Percentiles rank a stretch among this genome's conserved stretches.
Evolutionary conservation across 2,329 filamentous ascomycete species (phyloP).

Genomic region (Dothiorella sarmentorum): DNA sequence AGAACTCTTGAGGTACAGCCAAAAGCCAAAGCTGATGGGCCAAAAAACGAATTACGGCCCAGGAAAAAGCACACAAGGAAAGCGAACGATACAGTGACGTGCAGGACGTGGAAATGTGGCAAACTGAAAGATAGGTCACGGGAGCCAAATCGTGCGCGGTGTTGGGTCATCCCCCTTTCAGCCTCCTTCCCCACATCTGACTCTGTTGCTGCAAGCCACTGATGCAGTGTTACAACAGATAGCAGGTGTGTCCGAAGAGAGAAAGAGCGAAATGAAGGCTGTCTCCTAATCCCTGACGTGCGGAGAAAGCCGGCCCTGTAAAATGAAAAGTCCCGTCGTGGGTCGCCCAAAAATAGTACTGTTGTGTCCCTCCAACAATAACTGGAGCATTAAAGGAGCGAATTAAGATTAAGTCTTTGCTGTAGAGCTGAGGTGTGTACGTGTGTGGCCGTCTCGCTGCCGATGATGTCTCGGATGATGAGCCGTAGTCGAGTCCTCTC

Average conservation of each 20-base stretch:
- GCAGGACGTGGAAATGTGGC: not conserved
- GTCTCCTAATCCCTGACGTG: not conserved
- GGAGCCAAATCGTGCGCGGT: not conserved
- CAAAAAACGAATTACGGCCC: not conserved
- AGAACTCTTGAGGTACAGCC: not conserved
- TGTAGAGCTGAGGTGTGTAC: slow-evolving; percentile 12
- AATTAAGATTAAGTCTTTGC: slow-evolving; percentile 14
- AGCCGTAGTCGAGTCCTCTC: slow-evolving; percentile 13
- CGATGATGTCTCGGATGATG: slow-evolving; percentile 13
- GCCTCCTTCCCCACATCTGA: not conserved
- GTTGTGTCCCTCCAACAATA: slow-evolving; percentile 1
- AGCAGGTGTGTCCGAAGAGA: slow-evolving; percentile 6
- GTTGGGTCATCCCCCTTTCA: not conserved
- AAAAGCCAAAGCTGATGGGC: not conserved
- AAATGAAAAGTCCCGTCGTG: not conserved
- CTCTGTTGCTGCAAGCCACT: slow-evolving; percentile 9
- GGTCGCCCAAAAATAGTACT: slow-evolving; percentile 13
- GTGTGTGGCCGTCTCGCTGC: slow-evolving; percentile 8
- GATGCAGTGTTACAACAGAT: not conserved
- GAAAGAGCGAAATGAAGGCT: not conserved
- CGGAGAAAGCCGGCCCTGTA: not conserved
- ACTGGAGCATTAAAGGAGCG: slow-evolving; percentile 11
- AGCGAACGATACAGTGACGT: not conserved
- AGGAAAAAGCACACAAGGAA: not conserved
- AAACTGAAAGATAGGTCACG: not conserved